A percentile compares a stretch with the other conserved stretches of the same genome.
Conservation (phyloP, 108 stramenopile species). For the Hondaea fermentalgiana region DNA sequence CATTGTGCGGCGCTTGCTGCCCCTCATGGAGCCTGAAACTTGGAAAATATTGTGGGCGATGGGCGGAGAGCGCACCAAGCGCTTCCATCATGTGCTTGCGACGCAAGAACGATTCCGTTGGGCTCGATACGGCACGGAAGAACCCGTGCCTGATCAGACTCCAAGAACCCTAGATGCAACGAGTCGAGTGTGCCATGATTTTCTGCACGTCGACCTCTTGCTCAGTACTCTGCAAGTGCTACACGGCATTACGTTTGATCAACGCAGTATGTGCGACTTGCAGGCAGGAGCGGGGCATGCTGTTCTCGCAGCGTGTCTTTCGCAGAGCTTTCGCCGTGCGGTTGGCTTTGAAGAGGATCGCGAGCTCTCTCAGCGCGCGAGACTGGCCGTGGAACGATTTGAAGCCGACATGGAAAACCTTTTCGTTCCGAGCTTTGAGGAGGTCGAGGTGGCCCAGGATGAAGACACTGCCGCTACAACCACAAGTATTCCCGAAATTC, state of each 20-base stretch:
- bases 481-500: neutral
- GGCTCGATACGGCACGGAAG: neutral
- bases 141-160: neutral
- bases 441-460: neutral
- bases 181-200: neutral
- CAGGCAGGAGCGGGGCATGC: neutral
- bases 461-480: neutral
- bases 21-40: neutral
- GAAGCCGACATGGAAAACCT: neutral
- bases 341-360: neutral
- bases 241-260: neutral
- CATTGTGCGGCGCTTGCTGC: neutral
- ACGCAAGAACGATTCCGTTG: neutral
- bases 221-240: neutral
- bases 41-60: neutral
- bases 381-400: neutral
- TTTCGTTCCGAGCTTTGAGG: neutral
- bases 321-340: neutral
- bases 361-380: neutral
- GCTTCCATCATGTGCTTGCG: neutral
- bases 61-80: neutral
- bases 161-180: neutral
- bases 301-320: neutral
- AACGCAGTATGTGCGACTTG: neutral
- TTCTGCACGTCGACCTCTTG: neutral